Base-by-base conservation (phyloP, 73 alveolate genomes). In the Uronychia setigera region DNA sequence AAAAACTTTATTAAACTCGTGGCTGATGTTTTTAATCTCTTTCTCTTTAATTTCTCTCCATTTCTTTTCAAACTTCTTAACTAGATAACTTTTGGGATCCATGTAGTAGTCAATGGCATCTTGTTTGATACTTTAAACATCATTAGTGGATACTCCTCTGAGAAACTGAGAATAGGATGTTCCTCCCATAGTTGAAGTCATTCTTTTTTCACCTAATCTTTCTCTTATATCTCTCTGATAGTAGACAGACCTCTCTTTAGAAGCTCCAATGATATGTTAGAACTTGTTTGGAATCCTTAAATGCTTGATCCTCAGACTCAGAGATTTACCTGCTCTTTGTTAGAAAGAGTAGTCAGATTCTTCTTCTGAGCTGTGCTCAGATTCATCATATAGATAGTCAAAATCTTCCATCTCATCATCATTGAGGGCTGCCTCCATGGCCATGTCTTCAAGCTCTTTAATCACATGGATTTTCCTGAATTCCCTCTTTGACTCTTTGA, bases 21-120 rank as follows among this genome's bases (percentile, higher is more conserved):
- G 5, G n/a, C 19, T 11, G 19, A 46, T 77, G 29, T 9, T 77
- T 77, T 13, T 9, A 25, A 77, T 29, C 67, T 77, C 29, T 31
- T 77, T 77, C 74, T 77, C 25, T 27, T 29, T 9, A 29, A 29
- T 27, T 29, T 46, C 67, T 77, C 11, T 9, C 83, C 83, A 77
- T 29, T 29, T 29, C 31, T 77, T 31, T 25, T 77, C 26, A 29
- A 77, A 77, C 29, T 77, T 27, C 9, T 5, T 9, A 9, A 29
- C 11, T 13, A 77, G 32, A 29, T 9, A 32, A 13, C 11, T 74
- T 27, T 77, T 77, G 29, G 83, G 83, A 13, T 29, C 60, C 29
- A 77, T 31, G 29, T 77, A 77, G 60, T n/a, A 77, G 29, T 77
- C 29, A 29, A 77, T 77, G 13, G 32, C 60, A 25, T 31, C 83